These are phyloP conservation scores for Penicillium canariense DNA, from an alignment of 495 filamentous ascomycete species.

Conservation along the genomic window DNA sequence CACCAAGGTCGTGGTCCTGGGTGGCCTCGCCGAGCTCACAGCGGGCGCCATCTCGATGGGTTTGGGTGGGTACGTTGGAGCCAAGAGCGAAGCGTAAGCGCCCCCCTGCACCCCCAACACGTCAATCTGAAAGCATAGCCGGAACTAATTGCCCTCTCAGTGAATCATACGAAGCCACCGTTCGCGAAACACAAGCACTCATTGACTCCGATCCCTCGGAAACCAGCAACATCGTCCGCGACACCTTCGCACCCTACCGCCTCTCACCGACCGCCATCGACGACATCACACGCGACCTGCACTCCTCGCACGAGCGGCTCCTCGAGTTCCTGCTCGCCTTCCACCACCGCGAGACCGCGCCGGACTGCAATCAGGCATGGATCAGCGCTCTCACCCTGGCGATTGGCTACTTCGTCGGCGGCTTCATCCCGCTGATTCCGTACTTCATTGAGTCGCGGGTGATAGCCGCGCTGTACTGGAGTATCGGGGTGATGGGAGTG, in stretches of 20 bases:
- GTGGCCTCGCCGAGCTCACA: slow-evolving; percentile 54
- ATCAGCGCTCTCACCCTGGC: slow-evolving; percentile 63
- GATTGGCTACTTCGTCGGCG: slow-evolving; percentile 69
- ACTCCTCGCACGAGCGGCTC: slow-evolving; percentile 43
- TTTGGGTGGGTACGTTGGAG: slow-evolving; percentile 60
- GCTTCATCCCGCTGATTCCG: slow-evolving; percentile 67
- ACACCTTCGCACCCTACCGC: slow-evolving; percentile 52
- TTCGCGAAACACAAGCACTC: slow-evolving; percentile 41
- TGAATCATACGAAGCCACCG: slow-evolving; percentile 49
- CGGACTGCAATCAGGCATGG: slow-evolving; percentile 53
- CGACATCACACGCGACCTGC: slow-evolving; percentile 46
- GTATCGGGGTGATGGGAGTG: slow-evolving; percentile 64
- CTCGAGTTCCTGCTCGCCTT: slow-evolving; percentile 59
- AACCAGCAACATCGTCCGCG: slow-evolving; percentile 41
- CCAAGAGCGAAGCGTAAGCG: slow-evolving; percentile 64
- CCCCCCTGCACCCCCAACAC: slow-evolving; percentile 16
- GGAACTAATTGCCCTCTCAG: slow-evolving; percentile 22
- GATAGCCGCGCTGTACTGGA: slow-evolving; percentile 59
- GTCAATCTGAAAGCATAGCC: not conserved
- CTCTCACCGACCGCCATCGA: slow-evolving; percentile 42
- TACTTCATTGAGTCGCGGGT: slow-evolving; percentile 66
- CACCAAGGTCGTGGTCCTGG: slow-evolving; percentile 53
- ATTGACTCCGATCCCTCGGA: slow-evolving; percentile 39
- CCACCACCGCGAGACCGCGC: slow-evolving; percentile 50
- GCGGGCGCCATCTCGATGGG: slow-evolving; percentile 59